Conservation (phyloP, 192 early-diverging fungal genomes). For the Umbelopsis sp. region DNA sequence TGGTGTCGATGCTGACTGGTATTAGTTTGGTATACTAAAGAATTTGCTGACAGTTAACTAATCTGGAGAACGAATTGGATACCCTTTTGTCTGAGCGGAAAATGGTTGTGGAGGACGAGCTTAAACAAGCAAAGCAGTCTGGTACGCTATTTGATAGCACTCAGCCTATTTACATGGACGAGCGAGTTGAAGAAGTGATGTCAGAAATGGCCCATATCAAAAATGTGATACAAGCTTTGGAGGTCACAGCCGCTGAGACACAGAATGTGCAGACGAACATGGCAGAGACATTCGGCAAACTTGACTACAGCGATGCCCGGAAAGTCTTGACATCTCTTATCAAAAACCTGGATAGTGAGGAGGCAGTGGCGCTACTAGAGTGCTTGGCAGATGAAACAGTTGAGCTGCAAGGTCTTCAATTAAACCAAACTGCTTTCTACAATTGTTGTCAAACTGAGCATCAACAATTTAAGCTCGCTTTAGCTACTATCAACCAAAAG, state of each 20-base stretch:
- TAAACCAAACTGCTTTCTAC: background rate
- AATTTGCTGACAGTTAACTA: conserved; percentile 9
- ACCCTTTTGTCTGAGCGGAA: conserved; percentile 29
- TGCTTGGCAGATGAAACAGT: background rate
- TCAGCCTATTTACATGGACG: conserved; percentile 38
- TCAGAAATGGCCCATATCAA: background rate
- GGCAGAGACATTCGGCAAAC: background rate
- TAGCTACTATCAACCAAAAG: background rate
- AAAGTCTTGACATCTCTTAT: background rate
- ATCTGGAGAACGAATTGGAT: conserved; percentile 23
- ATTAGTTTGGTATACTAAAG: background rate
- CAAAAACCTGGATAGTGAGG: background rate
- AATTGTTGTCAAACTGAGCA: background rate
- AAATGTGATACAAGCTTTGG: background rate
- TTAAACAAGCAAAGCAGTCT: background rate
- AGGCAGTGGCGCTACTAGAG: background rate
- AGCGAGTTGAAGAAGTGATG: conserved; percentile 32
- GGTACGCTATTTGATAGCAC: background rate
- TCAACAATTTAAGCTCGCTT: background rate
- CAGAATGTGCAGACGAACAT: background rate
- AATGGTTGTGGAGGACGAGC: conserved; percentile 11
- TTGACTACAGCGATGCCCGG: background rate
- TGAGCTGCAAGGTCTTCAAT: background rate
- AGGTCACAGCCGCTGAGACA: background rate
- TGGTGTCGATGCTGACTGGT: background rate